phyloP scores from a whole-genome alignment of 441 rosid genomes.

The Euphorbia schlechtendalii region DNA sequence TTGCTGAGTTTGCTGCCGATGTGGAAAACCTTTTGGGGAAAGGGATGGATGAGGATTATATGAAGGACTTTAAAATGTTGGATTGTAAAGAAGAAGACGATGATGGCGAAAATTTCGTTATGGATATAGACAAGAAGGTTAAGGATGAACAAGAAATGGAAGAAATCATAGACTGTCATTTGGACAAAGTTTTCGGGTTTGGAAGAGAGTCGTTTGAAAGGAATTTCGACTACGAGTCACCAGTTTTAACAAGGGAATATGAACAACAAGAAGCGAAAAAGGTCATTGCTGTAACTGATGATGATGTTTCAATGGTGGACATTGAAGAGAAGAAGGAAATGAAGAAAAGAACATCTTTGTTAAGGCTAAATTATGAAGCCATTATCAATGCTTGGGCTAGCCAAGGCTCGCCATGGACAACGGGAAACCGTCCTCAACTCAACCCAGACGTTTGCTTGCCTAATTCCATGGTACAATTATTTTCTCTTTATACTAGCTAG shows the following conservation, averaged over 20 bases:
- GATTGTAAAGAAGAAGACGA: constrained; percentile 32
- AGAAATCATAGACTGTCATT: constrained; percentile 14
- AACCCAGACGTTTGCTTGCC: constrained; percentile 36
- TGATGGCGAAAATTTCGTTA: constrained; percentile 13
- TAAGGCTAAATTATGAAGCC: constrained; percentile 61
- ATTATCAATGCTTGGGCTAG: constrained; percentile 68
- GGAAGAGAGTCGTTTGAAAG: constrained; percentile 19
- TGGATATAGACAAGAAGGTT: constrained; percentile 20
- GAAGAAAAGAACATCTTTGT: constrained; percentile 29
- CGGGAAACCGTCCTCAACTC: constrained; percentile 41
- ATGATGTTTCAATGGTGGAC: constrained; percentile 19
- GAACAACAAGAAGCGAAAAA: constrained; percentile 27
- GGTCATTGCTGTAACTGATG: constrained; percentile 3
- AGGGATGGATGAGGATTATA: constrained; percentile 23
- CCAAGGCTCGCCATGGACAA: constrained; percentile 62
- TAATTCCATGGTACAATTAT: constrained; percentile 36
- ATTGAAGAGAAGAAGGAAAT: too few relatives aligned
- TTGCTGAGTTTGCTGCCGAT: constrained; percentile 49
- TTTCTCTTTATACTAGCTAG: neutral
- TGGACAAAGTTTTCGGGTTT: constrained; percentile 16
- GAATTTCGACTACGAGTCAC: constrained; percentile 24
- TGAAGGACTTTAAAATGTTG: constrained; percentile 23
- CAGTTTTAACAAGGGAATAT: constrained; percentile 10
- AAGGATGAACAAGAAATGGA: constrained; percentile 32
- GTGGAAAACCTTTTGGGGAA: constrained; percentile 44